Evolutionary conservation across 768 basidiomycete species (phyloP).

Genomic region (Mycena filopes): DNA sequence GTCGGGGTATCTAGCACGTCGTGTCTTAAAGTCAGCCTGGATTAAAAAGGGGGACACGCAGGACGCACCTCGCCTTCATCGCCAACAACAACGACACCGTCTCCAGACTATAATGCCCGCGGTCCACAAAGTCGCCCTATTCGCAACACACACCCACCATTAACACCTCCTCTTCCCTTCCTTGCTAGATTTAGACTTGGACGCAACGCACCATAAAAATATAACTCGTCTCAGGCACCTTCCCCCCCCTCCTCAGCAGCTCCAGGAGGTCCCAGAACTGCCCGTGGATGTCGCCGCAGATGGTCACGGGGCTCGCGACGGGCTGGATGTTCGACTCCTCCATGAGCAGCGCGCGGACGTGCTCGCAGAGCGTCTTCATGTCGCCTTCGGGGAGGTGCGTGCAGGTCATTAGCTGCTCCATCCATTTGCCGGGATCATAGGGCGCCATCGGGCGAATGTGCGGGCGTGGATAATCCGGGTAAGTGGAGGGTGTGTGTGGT

Average conservation of each 20-base stretch:
- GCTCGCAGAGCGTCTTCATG: constrained; percentile 93
- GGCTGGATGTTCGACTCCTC: constrained; percentile 99
- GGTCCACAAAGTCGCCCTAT: constrained; percentile 97
- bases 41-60: neutral
- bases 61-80: constrained; percentile 83
- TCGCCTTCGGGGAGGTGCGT: constrained; percentile 89
- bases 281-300: constrained; percentile 96
- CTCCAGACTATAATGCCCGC: constrained; percentile 95
- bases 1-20: constrained; percentile 82
- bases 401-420: constrained; percentile 87
- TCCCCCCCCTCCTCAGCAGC: constrained; percentile 86
- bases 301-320: constrained; percentile 93
- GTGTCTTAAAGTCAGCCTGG: constrained; percentile 13
- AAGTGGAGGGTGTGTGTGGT: no score
- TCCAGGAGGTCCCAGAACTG: constrained; percentile 98
- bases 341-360: constrained; percentile 88
- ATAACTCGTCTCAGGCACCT: constrained; percentile 89
- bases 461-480: constrained; percentile 1
- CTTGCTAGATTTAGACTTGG: no score
- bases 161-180: no score
- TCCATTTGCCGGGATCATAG: constrained; percentile 79
- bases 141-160: no score
- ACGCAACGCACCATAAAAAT: constrained; percentile 89
- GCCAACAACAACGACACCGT: constrained; percentile 91
- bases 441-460: no score